These are phyloP conservation scores for Prunella vulgaris DNA, from an alignment of 257 asterid genomes.

Conservation along the genomic window DNA sequence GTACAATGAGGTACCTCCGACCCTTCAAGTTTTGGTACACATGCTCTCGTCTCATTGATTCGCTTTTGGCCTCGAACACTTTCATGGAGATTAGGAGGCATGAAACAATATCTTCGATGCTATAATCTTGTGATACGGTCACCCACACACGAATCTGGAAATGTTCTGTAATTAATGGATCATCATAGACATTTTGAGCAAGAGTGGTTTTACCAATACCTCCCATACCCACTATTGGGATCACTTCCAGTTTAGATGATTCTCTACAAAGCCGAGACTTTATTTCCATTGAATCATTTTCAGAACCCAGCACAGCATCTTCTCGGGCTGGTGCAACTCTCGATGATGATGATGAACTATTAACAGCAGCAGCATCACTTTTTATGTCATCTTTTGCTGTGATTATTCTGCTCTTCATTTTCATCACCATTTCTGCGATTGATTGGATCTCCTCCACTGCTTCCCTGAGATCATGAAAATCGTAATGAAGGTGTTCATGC, in stretches of 20 bases:
- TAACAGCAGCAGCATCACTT: not conserved
- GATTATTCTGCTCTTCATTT: not conserved
- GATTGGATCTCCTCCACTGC: not conserved
- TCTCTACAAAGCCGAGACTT: not conserved
- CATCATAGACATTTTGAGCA: not conserved
- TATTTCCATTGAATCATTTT: not conserved
- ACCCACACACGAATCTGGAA: conserved; percentile 9
- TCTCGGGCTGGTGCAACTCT: too few species aligned
- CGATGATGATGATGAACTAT: not conserved
- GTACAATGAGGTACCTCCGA: not conserved
- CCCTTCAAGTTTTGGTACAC: not conserved
- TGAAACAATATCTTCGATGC: too few species aligned
- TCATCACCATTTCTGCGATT: not conserved
- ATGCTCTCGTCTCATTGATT: not conserved
- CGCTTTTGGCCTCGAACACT: too few species aligned
- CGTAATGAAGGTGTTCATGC: not conserved
- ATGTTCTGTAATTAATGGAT: not conserved
- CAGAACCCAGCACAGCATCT: not conserved
- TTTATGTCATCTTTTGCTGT: not conserved
- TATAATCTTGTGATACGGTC: not conserved
- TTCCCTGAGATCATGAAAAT: not conserved
- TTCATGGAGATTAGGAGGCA: too few species aligned
- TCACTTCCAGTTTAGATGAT: not conserved
- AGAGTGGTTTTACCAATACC: conserved; percentile 8
- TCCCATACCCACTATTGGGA: not conserved